Evolutionary conservation across 306 rosid species (phyloP), one percentile per base, ranked within the genome.

Genomic region (Fragaria vesca): DNA sequence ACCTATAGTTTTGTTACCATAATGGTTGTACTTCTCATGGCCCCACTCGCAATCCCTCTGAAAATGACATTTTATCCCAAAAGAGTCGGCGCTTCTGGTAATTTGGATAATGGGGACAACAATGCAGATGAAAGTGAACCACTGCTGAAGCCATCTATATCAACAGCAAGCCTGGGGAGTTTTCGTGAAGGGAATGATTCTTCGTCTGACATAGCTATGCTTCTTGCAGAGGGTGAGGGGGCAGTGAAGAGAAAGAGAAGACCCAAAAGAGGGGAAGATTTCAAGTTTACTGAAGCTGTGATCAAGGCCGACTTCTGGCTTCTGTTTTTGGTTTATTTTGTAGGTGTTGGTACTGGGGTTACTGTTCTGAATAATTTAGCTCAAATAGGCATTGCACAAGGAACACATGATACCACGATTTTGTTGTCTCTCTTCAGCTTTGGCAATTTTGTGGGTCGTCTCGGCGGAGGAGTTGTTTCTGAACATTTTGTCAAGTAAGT

Each of bases 231-330:
- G 85, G 97, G 97, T 18, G 97, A 93, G 85, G 96, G 97, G 40
- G 97, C 96, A 18, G 86, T 93, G 58, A 87, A 82, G 79, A 90
- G 87, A 85, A 90, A 79, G 88, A 90, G 96, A 75, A 85, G 91
- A 85, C 97, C 97, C 4, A 90, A 81, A 80, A 77, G 97, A 82
- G 97, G 97, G 83, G 97, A 93, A 47, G 93, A 93, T 85, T 93
- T 93, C 73, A 83, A 54, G 17, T 90, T 93, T 26, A 55, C 75
- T 1, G 89, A 93, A 89, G 97, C 96, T 7, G 36, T 93, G 45
- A 80, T 93, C 43, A 93, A 93, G 80, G 97, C 96, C 2, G 97
- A 93, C 85, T 93, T 85, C 83, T 93, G 97, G 97, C 81, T 93
- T 46, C 83, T 93, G 24, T 93, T 93, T 80, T 73, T 87, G 34